Evolutionary conservation across 192 early-diverging fungal genomes (phyloP), one percentile per base, ranked within the genome.

Genomic region (Gaertneriomyces semiglobifer): DNA sequence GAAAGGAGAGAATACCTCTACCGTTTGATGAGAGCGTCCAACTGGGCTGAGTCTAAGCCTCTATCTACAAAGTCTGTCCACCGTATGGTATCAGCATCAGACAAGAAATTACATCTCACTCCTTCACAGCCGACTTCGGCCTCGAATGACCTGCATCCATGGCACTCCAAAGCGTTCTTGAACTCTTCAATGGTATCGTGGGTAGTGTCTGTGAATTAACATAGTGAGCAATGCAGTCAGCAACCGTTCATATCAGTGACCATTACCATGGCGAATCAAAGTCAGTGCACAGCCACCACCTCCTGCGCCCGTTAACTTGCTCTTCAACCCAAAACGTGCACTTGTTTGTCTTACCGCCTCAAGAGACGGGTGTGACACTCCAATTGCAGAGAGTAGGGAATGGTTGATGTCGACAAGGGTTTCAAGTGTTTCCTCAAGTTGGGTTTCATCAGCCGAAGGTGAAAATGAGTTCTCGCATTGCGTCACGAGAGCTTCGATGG

Each of bases 231-330:
- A 50, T 59, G 16, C 7, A 45, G 10, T 40, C 54, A 42, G 66
- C 25, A 33, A 33, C 25, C 6, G 48, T 18, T 33, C 48, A 38
- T 4, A 56, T 0, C 16, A 19, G 52, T 8, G 38, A 41, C 41
- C 6, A 20, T 54, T 67, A 72, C 72, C 73, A 39, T 60, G 39
- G 11, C 41, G 52, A n/a, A 79, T 14, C 19, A 79, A 75, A 0
- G 91, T 92, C 53, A 99, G 68, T 18, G 91, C 90, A 73, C 96
- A 99, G 10, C 97, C 97, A 59, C 97, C 97, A 46, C 97, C 97
- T 38, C 97, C 95, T 25, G 93, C 93, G 40, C 97, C 97, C 4
- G 97, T 99, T 40, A 99, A 75, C 76, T 99, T 99, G 16, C 92
- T 84, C 40, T 81, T 79, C 66, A 97, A 73, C 0, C 79, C 82